Evolutionary conservation across 441 rosid genomes (phyloP).

Genomic region (Gossypium trilobum): DNA sequence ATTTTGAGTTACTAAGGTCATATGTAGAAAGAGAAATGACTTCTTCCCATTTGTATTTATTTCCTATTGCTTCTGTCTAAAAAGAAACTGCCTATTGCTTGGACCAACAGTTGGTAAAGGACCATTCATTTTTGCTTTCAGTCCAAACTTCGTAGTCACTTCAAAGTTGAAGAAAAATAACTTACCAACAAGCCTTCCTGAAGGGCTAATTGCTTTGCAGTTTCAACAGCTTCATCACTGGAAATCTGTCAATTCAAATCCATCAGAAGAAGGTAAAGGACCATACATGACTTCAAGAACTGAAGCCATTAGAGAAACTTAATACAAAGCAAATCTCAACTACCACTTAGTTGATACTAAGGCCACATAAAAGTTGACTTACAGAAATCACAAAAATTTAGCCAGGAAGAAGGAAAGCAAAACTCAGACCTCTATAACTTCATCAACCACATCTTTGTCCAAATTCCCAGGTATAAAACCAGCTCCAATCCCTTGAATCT

Average conservation of each 20-base stretch:
- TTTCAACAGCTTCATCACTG: conserved; percentile 88
- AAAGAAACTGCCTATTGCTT: background rate
- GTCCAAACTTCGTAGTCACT: background rate
- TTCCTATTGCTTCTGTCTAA: background rate
- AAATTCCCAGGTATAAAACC: conserved; percentile 86
- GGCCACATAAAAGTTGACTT: background rate
- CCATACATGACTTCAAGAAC: background rate
- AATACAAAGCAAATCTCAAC: background rate
- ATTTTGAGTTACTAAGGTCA: background rate
- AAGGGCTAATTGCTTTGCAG: conserved; percentile 85
- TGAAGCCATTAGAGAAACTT: background rate
- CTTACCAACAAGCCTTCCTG: conserved; percentile 95
- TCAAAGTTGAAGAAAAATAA: conserved; percentile 13
- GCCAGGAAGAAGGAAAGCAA: conserved; percentile 8
- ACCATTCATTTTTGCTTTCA: conserved; percentile 9
- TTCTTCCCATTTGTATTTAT: background rate
- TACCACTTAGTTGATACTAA: background rate
- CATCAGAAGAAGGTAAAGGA: conserved; percentile 9
- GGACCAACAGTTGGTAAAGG: background rate
- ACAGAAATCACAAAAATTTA: conserved; percentile 6
- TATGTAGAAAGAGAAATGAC: background rate
- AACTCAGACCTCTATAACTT: conserved; percentile 60
- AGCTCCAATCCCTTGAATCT: conserved; percentile 99
- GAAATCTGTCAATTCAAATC: conserved; percentile 48
- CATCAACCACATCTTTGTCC: conserved; percentile 67